Evolutionary conservation across 345 rosid genomes (phyloP), one percentile per base, ranked within the genome.

Genomic region (Passiflora organensis): DNA sequence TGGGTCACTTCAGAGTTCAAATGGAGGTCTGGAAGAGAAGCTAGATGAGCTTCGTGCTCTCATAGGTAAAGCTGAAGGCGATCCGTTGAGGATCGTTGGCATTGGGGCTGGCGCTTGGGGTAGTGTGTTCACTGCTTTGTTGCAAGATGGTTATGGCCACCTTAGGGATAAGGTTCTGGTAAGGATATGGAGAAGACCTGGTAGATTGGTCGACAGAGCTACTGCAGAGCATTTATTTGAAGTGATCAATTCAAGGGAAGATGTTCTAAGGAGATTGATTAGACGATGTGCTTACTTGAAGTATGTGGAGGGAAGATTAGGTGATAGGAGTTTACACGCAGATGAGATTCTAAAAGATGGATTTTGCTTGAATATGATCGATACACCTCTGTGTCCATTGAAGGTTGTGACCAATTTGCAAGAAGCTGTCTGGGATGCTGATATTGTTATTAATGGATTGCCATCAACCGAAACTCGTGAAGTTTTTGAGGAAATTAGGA

Each of bases 81-180:
- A 86, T 74, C 95, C 96, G 0, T 60, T 93, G 20, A 86, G 91
- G 70, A 84, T 89, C 48, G 97, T 86, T 10, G 89, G 96, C 20
- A 76, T 93, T 21, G 99, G 99, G 25, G 97, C 95, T 0, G 97
- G 99, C 50, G 99, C 97, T 51, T 93, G 99, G 97, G 97, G 97
- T 23, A 89, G 97, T 69, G 99, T 89, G 39, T 93, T 89, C 59
- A 72, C 85, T 52, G 95, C 99, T 18, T 71, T 93, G 74, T 69
- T 93, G 62, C 99, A 93, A 71, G 94, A 89, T 28, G 71, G 79
- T 65, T 93, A 86, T 62, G 96, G 99, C 51, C 70, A 83, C 23
- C 73, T 84, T 39, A 72, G 97, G 14, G 89, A 89, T 12, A 93
- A 93, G 89, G 84, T 89, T 63, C 80, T 75, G 21, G 81, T 93